A percentile compares a stretch with the other conserved stretches of the same genome.
Conservation (phyloP, 371 early-diverging fungal species). For the Haplosporangium sp. region DNA sequence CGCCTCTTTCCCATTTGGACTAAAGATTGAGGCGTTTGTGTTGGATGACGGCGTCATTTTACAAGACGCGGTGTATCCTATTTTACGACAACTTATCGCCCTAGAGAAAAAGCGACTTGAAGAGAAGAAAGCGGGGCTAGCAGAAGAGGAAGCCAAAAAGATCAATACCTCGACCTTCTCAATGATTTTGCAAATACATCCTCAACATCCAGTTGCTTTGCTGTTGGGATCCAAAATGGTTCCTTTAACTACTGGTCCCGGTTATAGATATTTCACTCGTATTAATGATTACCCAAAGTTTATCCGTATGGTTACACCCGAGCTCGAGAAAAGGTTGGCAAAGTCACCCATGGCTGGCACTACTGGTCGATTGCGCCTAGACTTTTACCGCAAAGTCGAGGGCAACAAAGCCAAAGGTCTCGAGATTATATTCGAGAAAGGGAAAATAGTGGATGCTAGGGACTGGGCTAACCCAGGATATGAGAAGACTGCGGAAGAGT, state of each 20-base stretch:
- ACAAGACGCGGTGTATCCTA: slow-evolving; percentile 4
- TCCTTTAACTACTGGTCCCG: not conserved
- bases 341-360: slow-evolving; percentile 19
- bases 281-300: slow-evolving; percentile 33
- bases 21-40: slow-evolving; percentile 12
- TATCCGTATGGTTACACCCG: slow-evolving; percentile 21
- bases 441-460: slow-evolving; percentile 14
- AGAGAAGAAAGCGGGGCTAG: slow-evolving; percentile 3
- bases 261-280: slow-evolving; percentile 15
- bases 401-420: slow-evolving; percentile 26
- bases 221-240: slow-evolving; percentile 10
- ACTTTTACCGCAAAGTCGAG: slow-evolving; percentile 29
- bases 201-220: slow-evolving; percentile 13
- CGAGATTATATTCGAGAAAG: slow-evolving; percentile 21
- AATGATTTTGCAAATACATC: slow-evolving; percentile 9
- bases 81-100: slow-evolving; percentile 20
- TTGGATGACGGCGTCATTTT: slow-evolving; percentile 7
- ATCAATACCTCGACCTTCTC: not conserved
- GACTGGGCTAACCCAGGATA: slow-evolving; percentile 13
- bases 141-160: slow-evolving; percentile 6
- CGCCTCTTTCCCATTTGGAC: not conserved
- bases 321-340: slow-evolving; percentile 35
- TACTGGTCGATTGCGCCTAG: slow-evolving; percentile 18
- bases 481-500: slow-evolving; percentile 17
- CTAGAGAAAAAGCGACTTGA: slow-evolving; percentile 14